Base-by-base conservation (phyloP, 306 rosid genomes). In the Castanea mollissima region DNA sequence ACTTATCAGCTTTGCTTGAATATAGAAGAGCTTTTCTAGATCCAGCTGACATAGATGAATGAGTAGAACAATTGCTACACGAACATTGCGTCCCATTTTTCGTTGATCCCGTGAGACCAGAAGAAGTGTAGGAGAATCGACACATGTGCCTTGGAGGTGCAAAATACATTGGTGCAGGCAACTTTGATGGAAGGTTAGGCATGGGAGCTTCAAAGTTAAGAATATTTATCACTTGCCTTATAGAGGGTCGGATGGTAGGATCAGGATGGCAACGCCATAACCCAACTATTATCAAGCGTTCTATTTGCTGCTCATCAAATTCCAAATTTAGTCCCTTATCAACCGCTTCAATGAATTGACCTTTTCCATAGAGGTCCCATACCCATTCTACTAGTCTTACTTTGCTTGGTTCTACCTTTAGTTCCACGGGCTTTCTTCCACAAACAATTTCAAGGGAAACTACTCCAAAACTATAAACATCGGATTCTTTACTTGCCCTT, bases 231-330 rank as follows among this genome's bases (percentile, higher is more conserved):
- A 83, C 97, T 83, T 89, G 95, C 79, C 79, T 90, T 54, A 87
- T 89, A 1, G 91, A 87, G 0, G 97, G 97, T 16, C 97, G 85
- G 73, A 60, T 52, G 2, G 78, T 80, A 5, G 78, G 77, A 83
- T 92, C 90, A 60, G 97, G 90, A 76, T 92, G 97, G 75, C 92
- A 91, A 76, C 94, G 89, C 96, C 97, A 89, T 41, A 92, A 77
- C 27, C 97, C 97, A 13, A 90, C 85, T 0, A 51, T 16, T 91
- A 90, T 86, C 80, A 90, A 83, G 27, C 89, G 71, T 20, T 85
- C 86, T 8, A 87, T 82, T 79, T 90, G 80, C 8, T 31, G 55
- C 71, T 85, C 92, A 74, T 92, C 90, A 68, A 74, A 89, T 56
- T 85, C 89, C 78, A 4, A 8, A 1, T 60, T 58, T 2, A 92